phyloP scores from a whole-genome alignment of 495 filamentous ascomycete species.

The Acidiella bohemica region DNA sequence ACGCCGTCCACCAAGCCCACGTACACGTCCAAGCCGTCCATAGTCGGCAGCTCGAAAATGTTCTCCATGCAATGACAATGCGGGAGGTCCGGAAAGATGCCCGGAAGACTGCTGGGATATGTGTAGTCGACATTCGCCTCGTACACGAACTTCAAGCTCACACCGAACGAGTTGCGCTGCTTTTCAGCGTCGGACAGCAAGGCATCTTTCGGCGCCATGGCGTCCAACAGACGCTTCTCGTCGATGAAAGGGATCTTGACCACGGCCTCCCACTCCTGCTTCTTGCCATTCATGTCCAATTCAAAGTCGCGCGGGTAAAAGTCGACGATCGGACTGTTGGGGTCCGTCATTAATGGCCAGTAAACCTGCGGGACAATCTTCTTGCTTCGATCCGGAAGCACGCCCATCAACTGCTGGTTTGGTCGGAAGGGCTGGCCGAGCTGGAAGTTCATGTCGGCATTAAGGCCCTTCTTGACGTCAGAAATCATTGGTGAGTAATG shows the following conservation, averaged over 20 bases:
- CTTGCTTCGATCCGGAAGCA: slow-evolving; percentile 92
- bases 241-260: slow-evolving; percentile 99
- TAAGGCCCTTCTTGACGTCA: slow-evolving; percentile 81
- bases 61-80: slow-evolving; percentile 89
- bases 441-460: slow-evolving; percentile 79
- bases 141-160: slow-evolving; percentile 84
- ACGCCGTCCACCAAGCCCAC: slow-evolving; percentile 80
- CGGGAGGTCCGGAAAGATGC: slow-evolving; percentile 79
- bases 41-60: slow-evolving; percentile 81
- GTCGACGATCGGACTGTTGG: slow-evolving; percentile 88
- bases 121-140: slow-evolving; percentile 57
- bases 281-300: slow-evolving; percentile 99
- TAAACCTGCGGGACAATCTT: slow-evolving; percentile 83
- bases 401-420: slow-evolving; percentile 96
- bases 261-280: slow-evolving; percentile 99
- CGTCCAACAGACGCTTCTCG: slow-evolving; percentile 65
- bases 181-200: slow-evolving; percentile 63
- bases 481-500: slow-evolving; percentile 98
- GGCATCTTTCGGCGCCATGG: slow-evolving; percentile 72
- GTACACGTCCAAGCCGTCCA: slow-evolving; percentile 79
- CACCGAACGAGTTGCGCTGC: slow-evolving; percentile 77
- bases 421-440: slow-evolving; percentile 89
- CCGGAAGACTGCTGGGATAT: slow-evolving; percentile 75
- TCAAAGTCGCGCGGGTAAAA: slow-evolving; percentile 98
- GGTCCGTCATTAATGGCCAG: slow-evolving; percentile 80